Percentiles rank a stretch among this genome's conserved stretches.
Conservation (phyloP, 352 stramenopile species). For the Pythium sp. region DNA sequence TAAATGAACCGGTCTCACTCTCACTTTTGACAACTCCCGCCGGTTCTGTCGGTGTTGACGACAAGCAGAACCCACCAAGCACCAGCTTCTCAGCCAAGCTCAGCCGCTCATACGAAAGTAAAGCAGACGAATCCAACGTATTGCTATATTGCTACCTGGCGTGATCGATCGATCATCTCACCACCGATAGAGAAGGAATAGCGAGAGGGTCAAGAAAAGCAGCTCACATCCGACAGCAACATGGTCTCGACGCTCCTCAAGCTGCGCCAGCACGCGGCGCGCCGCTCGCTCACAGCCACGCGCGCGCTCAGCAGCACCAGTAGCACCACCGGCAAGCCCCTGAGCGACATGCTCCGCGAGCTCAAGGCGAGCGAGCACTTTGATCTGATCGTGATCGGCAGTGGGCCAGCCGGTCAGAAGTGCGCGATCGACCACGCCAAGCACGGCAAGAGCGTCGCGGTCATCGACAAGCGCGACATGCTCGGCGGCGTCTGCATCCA, state of each 20-base stretch:
- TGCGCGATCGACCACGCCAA: slow-evolving; percentile 90
- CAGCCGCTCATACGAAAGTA: background rate
- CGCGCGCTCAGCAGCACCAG: slow-evolving; percentile 1
- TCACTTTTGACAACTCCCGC: background rate
- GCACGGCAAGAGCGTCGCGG: slow-evolving; percentile 73
- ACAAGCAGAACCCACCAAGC: slow-evolving; percentile 5
- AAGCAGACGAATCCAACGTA: background rate
- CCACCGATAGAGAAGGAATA: background rate
- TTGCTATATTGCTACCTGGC: background rate
- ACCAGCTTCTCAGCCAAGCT: background rate
- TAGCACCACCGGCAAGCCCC: slow-evolving; percentile 12
- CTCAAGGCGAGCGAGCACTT: slow-evolving; percentile 87
- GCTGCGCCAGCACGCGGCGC: slow-evolving; percentile 11
- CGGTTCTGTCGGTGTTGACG: slow-evolving; percentile 2
- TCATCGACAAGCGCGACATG: slow-evolving; percentile 91
- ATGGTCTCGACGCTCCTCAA: slow-evolving; percentile 8
- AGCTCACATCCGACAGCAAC: background rate
- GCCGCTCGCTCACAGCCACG: background rate
- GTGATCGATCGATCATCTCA: background rate
- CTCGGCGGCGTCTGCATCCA: slow-evolving; percentile 86
- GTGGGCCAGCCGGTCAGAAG: slow-evolving; percentile 84
- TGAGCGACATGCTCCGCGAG: slow-evolving; percentile 72
- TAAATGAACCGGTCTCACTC: background rate
- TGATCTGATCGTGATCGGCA: slow-evolving; percentile 89
- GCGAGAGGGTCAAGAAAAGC: background rate